These are phyloP conservation scores for Fusarium goolgardi DNA, from an alignment of 2,329 filamentous ascomycete genomes.

Conservation along the genomic window DNA sequence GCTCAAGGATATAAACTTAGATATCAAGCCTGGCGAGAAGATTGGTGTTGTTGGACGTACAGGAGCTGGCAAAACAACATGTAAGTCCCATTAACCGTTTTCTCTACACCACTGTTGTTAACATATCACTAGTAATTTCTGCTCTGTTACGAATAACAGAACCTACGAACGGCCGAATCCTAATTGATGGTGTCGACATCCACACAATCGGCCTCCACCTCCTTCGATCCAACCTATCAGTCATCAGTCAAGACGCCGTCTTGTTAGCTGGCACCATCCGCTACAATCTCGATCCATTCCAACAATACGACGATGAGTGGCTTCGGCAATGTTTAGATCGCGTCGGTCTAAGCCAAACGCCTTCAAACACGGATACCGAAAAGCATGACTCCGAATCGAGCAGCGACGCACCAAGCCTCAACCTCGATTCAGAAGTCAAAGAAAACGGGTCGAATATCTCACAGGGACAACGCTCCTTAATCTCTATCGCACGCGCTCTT, in stretches of 20 bases:
- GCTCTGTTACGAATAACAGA: conserved; percentile 21
- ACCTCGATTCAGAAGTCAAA: conserved; percentile 26
- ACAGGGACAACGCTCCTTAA: conserved; percentile 20
- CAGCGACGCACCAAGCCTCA: neutral
- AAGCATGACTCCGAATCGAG: neutral
- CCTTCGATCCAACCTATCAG: conserved; percentile 23
- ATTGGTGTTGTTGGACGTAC: conserved; percentile 28
- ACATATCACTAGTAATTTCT: conserved; percentile 9
- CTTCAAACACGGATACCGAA: neutral
- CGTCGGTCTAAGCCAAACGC: neutral
- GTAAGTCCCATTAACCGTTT: neutral
- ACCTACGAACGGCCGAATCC: conserved; percentile 21
- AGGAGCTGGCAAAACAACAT: conserved; percentile 27
- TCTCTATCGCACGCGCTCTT: conserved; percentile 27
- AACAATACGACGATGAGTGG: conserved; percentile 28
- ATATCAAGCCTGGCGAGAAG: conserved; percentile 22
- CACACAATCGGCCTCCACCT: conserved; percentile 25
- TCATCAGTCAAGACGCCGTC: conserved; percentile 33
- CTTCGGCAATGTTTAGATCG: conserved; percentile 16
- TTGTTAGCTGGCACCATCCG: conserved; percentile 25
- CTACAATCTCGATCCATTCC: conserved; percentile 33
- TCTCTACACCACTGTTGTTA: rapidly evolving
- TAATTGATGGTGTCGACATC: conserved; percentile 27
- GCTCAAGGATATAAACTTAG: conserved; percentile 9
- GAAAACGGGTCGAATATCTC: conserved; percentile 34